These are phyloP conservation scores for Abortiporus biennis DNA, from an alignment of 1,284 basidiomycete species.

Conservation along the genomic window DNA sequence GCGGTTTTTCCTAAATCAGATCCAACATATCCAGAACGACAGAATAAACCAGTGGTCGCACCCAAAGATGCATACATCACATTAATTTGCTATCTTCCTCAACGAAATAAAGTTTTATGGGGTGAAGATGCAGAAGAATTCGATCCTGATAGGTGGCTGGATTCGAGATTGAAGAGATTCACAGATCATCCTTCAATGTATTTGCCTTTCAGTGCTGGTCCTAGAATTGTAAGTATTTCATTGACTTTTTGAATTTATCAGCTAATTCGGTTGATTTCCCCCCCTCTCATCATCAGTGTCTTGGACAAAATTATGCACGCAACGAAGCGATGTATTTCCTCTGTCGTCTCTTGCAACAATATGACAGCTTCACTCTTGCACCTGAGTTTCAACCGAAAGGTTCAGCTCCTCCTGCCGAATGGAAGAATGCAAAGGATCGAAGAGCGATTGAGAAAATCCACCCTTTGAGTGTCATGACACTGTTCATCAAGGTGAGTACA, in stretches of 20 bases:
- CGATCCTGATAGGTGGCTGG: conserved; percentile 66
- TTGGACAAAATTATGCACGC: conserved; percentile 70
- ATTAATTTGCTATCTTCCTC: conserved; percentile 52
- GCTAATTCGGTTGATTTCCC: background rate
- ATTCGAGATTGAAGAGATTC: conserved; percentile 40
- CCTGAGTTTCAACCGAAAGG: conserved; percentile 54
- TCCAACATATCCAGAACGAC: conserved; percentile 12
- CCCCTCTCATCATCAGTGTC: conserved; percentile 36
- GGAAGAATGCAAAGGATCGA: conserved; percentile 49
- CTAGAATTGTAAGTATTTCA: conserved; percentile 36
- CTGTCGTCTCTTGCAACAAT: conserved; percentile 57
- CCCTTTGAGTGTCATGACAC: conserved; percentile 53
- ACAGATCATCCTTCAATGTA: conserved; percentile 60
- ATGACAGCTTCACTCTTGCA: conserved; percentile 52
- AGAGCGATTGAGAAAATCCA: conserved; percentile 51
- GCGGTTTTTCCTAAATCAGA: conserved; percentile 49
- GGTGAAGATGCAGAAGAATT: conserved; percentile 64
- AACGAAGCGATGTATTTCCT: conserved; percentile 70
- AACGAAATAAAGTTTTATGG: conserved; percentile 58
- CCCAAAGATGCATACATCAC: conserved; percentile 51
- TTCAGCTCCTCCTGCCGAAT: conserved; percentile 52
- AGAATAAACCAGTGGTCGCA: conserved; percentile 42
- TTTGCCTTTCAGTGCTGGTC: conserved; percentile 65
- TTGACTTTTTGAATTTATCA: conserved; percentile 5
- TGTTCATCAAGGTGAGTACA: conserved; percentile 51